Conservation (phyloP, 2,329 filamentous ascomycete genomes). For the Alternaria burnsii region DNA sequence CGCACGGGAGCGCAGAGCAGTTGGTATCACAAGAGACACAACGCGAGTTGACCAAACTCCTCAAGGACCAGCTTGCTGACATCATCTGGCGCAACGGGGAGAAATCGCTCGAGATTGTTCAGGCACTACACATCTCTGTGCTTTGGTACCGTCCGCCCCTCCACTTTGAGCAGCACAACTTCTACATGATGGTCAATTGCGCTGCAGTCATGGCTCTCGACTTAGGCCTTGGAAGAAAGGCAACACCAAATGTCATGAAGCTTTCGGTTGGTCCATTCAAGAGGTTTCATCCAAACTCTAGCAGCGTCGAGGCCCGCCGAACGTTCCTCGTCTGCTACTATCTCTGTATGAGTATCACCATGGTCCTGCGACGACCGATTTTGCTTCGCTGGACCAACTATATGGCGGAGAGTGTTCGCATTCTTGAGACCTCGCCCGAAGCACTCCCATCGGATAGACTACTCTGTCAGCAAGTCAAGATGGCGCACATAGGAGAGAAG, state of each 20-base stretch:
- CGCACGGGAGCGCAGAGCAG: conserved; percentile 55
- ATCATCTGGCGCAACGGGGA: conserved; percentile 77
- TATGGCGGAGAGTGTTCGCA: conserved; percentile 68
- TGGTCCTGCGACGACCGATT: conserved; percentile 66
- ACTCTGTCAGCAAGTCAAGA: conserved; percentile 65
- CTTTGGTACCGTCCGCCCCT: conserved; percentile 88
- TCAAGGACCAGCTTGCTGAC: conserved; percentile 77
- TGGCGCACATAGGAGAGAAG: conserved; percentile 67
- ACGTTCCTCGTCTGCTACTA: conserved; percentile 70
- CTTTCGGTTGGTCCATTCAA: conserved; percentile 46
- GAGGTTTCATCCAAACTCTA: conserved; percentile 55
- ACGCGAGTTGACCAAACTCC: conserved; percentile 69
- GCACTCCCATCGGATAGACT: conserved; percentile 65
- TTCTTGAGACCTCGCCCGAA: conserved; percentile 65
- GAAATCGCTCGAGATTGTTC: conserved; percentile 84
- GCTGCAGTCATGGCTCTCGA: conserved; percentile 85
- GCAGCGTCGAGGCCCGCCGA: conserved; percentile 65
- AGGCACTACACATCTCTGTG: conserved; percentile 77
- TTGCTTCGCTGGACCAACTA: conserved; percentile 69
- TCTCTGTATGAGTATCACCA: conserved; percentile 64
- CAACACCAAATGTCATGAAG: conserved; percentile 53
- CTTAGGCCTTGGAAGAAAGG: conserved; percentile 74
- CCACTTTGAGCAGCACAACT: conserved; percentile 85
- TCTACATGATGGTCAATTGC: conserved; percentile 86
- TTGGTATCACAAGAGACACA: conserved; percentile 65